These are phyloP conservation scores for Kalanchoe fedtschenkoi DNA, from an alignment of 164 flowering plant species.

Conservation along the genomic window DNA sequence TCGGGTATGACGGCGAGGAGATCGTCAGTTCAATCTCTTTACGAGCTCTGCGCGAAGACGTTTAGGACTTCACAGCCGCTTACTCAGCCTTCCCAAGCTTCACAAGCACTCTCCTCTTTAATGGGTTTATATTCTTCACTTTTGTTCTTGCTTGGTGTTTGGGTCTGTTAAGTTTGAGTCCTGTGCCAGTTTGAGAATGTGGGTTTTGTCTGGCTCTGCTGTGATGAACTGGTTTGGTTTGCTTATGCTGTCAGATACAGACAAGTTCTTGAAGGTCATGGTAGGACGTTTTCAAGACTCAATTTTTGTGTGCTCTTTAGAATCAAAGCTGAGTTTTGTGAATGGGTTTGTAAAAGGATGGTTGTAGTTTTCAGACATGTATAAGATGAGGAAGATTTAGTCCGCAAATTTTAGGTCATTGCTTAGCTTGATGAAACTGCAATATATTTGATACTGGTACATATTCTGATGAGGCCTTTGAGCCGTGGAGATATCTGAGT, in stretches of 20 bases:
- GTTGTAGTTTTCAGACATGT: background rate
- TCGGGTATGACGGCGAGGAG: constrained; percentile 19
- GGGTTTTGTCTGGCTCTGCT: too few relatives aligned
- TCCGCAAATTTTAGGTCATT: too few relatives aligned
- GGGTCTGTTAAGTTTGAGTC: constrained; percentile 1
- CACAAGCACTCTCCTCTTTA: constrained; percentile 44
- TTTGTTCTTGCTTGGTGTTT: background rate
- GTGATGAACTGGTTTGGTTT: too few relatives aligned
- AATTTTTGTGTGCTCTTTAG: too few relatives aligned
- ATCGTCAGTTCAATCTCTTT: constrained; percentile 42
- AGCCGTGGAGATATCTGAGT: background rate
- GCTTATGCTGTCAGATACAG: too few relatives aligned
- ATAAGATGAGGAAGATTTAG: too few relatives aligned
- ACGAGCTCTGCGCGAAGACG: constrained; percentile 53
- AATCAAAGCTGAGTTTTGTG: too few relatives aligned
- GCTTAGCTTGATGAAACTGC: too few relatives aligned
- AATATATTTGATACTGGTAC: too few relatives aligned
- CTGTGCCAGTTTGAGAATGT: background rate
- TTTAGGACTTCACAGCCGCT: constrained; percentile 34
- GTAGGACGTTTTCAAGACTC: too few relatives aligned
- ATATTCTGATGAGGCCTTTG: background rate
- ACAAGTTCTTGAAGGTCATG: too few relatives aligned
- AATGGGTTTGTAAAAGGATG: background rate
- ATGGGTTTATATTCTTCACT: background rate
- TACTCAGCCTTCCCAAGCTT: constrained; percentile 35